Conservation (phyloP, 2,329 filamentous ascomycete species). For the Rhexocercosporidium sp. region DNA sequence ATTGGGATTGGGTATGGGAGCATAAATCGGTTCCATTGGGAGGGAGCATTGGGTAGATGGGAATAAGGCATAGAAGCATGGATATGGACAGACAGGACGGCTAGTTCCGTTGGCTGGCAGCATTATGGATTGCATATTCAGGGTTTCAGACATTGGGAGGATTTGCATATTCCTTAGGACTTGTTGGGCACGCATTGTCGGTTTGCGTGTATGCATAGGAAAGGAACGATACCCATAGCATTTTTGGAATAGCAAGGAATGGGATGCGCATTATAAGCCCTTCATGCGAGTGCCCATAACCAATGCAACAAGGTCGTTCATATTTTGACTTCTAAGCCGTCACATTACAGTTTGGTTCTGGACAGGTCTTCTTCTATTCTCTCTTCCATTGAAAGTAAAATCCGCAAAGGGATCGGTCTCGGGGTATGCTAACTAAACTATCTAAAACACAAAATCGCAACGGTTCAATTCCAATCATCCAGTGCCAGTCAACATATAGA, state of each 20-base stretch:
- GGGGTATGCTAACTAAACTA: slow-evolving; percentile 17
- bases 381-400: slow-evolving; percentile 3
- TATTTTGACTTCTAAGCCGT: no score
- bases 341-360: not conserved
- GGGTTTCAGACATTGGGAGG: not conserved
- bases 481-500: not conserved
- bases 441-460: slow-evolving; percentile 1
- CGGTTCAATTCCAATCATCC: not conserved
- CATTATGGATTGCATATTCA: not conserved
- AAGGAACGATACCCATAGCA: slow-evolving; percentile 21
- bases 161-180: slow-evolving; percentile 14
- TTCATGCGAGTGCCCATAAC: not conserved
- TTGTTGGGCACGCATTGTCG: not conserved
- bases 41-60: slow-evolving; percentile 14
- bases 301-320: not conserved
- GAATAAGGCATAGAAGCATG: not conserved
- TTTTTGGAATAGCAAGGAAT: slow-evolving; percentile 5
- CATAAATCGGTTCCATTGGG: slow-evolving; percentile 1
- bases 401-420: slow-evolving; percentile 11
- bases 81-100: slow-evolving; percentile 6
- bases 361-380: not conserved
- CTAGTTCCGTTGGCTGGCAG: slow-evolving; percentile 8
- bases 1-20: slow-evolving; percentile 5
- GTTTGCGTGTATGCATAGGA: slow-evolving; percentile 8
- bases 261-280: not conserved